phyloP scores from a whole-genome alignment of 2,329 filamentous ascomycete genomes.

The Pezicula radicicola region DNA sequence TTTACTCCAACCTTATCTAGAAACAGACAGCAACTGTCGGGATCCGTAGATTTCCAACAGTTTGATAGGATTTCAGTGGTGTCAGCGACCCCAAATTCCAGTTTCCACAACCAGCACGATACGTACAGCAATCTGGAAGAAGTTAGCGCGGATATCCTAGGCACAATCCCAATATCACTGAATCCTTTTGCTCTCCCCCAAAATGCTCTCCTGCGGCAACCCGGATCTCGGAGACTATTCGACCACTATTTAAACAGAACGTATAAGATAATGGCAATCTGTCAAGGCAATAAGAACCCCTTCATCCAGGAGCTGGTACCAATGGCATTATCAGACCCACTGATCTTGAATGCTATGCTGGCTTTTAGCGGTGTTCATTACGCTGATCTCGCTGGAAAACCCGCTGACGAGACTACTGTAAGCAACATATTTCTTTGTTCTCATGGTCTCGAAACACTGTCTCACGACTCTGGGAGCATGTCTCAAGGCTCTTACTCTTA shows the following conservation, averaged over 20 bases:
- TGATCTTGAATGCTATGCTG: not conserved
- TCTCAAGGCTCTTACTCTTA: too few species aligned
- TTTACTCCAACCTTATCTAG: too few species aligned
- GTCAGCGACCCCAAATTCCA: too few species aligned
- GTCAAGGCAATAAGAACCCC: not conserved
- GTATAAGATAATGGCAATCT: not conserved
- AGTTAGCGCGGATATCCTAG: not conserved
- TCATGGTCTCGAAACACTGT: too few species aligned
- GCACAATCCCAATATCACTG: not conserved
- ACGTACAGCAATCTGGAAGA: not conserved
- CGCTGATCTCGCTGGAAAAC: not conserved
- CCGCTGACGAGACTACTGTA: not conserved
- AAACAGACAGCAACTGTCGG: not conserved
- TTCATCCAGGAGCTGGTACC: not conserved
- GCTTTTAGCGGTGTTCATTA: conserved; percentile 2
- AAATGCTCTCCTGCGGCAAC: not conserved
- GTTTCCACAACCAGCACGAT: too few species aligned
- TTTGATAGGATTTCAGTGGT: too few species aligned
- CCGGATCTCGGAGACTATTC: not conserved
- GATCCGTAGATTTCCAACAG: too few species aligned
- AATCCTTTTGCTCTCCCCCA: not conserved
- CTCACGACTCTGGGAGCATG: too few species aligned
- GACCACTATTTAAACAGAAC: conserved; percentile 1
- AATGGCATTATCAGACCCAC: not conserved
- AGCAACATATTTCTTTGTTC: too few species aligned